Conservation (phyloP, 176 grass and related monocot species). For the Raddia distichophylla region DNA sequence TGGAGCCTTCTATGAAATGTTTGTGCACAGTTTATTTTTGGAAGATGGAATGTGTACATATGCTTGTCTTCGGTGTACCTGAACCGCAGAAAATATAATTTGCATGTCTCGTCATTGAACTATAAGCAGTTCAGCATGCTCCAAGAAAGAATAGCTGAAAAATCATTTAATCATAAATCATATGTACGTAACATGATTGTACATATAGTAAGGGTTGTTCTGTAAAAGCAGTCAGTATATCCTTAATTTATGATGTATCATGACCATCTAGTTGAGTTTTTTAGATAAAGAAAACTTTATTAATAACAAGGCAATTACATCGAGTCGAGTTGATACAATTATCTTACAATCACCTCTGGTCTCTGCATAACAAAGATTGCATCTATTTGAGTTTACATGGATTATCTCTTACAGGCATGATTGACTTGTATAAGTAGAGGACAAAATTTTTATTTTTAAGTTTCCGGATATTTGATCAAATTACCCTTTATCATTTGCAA, state of each 20-base stretch:
- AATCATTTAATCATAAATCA: not conserved
- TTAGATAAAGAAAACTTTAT: no score
- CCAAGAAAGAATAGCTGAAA: not conserved
- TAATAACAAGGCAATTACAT: no score
- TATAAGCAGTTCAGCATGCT: not conserved
- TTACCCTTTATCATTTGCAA: constrained; percentile 22
- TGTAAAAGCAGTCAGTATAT: not conserved
- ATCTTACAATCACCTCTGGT: no score
- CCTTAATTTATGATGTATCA: not conserved
- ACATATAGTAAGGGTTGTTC: not conserved
- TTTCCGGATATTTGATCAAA: not conserved
- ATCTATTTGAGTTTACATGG: not conserved
- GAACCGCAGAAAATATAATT: not conserved
- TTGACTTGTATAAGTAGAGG: not conserved
- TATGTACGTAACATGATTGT: constrained; percentile 2
- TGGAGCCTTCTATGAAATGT: no score
- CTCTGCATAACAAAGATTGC: no score
- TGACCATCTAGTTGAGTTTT: not conserved
- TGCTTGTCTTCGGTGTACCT: no score
- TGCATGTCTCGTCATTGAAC: not conserved
- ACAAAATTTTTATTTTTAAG: constrained; percentile 17
- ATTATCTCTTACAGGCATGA: not conserved
- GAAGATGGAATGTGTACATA: no score
- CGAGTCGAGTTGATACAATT: no score
- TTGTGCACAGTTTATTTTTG: no score